Conservation (phyloP, 352 stramenopile species). For the Globisporangium solare region DNA sequence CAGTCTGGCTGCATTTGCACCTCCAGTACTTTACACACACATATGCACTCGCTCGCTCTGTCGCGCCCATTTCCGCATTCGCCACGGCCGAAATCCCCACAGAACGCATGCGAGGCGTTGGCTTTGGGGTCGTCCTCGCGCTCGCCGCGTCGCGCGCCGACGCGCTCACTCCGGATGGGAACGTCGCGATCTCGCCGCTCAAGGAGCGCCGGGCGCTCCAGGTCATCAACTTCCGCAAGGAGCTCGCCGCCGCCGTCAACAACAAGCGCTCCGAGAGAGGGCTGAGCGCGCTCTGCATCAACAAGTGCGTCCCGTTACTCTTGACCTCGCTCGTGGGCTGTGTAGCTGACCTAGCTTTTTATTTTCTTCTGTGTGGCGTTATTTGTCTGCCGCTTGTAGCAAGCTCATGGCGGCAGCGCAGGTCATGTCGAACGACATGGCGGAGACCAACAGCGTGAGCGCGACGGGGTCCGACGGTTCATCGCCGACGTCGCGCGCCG, state of each 20-base stretch:
- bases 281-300: conserved; percentile 34
- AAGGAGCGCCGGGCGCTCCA: conserved; percentile 17
- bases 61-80: no score
- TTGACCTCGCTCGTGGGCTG: no score
- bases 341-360: not conserved
- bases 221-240: conserved; percentile 38
- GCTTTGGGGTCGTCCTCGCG: no score
- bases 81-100: no score
- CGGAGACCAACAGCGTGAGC: conserved; percentile 18
- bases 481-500: conserved; percentile 20
- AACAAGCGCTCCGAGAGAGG: conserved; percentile 25
- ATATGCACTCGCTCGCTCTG: no score
- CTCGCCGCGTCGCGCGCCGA: not conserved
- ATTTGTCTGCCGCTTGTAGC: conserved; percentile 3
- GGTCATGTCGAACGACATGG: conserved; percentile 29
- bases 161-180: not conserved
- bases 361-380: not conserved
- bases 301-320: conserved; percentile 14
- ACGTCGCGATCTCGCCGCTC: conserved; percentile 6
- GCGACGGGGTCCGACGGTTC: conserved; percentile 23
- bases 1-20: not conserved
- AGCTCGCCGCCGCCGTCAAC: conserved; percentile 36
- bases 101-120: no score
- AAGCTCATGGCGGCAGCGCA: conserved; percentile 29
- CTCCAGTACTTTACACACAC: no score